Evolutionary conservation across 2,329 filamentous ascomycete species (phyloP).

Genomic region (Cercospora janseana): DNA sequence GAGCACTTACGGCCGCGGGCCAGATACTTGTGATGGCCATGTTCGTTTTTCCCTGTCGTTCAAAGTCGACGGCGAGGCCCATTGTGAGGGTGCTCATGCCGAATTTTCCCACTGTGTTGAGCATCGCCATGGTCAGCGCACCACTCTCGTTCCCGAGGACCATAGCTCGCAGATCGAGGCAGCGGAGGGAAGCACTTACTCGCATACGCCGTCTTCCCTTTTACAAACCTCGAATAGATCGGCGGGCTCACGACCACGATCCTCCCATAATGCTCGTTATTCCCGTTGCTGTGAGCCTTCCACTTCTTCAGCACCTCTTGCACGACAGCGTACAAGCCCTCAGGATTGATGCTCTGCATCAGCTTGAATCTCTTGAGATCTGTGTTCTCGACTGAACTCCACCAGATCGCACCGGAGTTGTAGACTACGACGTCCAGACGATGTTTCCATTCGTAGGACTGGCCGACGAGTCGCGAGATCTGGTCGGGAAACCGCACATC

Average conservation of each 20-base stretch:
- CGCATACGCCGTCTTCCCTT: constrained; percentile 82
- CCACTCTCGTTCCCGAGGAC: too few relatives aligned
- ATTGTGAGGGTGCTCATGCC: constrained; percentile 80
- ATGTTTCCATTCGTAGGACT: constrained; percentile 56
- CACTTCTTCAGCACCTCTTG: constrained; percentile 66
- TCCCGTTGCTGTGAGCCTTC: constrained; percentile 44
- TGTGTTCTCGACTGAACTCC: constrained; percentile 66
- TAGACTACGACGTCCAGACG: constrained; percentile 74
- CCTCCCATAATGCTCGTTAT: constrained; percentile 50
- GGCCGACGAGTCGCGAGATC: constrained; percentile 59
- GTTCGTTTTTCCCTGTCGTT: constrained; percentile 59
- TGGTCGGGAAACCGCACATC: constrained; percentile 66
- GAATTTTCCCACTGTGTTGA: constrained; percentile 22
- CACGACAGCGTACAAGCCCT: constrained; percentile 71
- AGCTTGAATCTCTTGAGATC: constrained; percentile 54
- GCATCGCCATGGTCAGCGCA: not conserved
- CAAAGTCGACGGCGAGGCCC: constrained; percentile 78
- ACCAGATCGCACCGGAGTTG: constrained; percentile 80
- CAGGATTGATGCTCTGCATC: constrained; percentile 72
- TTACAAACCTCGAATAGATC: constrained; percentile 81
- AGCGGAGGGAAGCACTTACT: constrained; percentile 37
- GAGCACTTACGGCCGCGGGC: constrained; percentile 66
- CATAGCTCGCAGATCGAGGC: not conserved
- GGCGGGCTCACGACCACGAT: constrained; percentile 79
- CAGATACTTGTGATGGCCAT: constrained; percentile 82